A percentile compares a stretch with the other conserved stretches of the same genome.
These are phyloP conservation scores for Kuraishia borneana DNA, from an alignment of 805 yeast species.

Conservation along the genomic window DNA sequence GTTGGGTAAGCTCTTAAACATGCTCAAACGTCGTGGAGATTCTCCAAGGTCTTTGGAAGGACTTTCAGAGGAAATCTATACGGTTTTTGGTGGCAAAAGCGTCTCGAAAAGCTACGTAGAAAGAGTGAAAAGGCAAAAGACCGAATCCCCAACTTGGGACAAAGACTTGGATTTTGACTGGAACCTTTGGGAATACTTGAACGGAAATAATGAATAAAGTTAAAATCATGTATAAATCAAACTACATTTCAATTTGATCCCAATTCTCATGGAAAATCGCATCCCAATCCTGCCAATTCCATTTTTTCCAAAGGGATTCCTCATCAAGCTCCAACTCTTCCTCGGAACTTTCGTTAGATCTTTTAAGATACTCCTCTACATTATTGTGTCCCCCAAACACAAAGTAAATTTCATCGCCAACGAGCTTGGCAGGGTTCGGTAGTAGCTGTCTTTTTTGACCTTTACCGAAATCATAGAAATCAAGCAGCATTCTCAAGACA, in stretches of 20 bases:
- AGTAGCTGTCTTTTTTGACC: neutral
- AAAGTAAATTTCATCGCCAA: conserved; percentile 2
- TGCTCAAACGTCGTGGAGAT: neutral
- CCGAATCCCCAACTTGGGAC: too few relatives aligned
- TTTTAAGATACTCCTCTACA: neutral
- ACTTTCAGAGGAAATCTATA: conserved; percentile 6
- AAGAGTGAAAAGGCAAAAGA: conserved; percentile 2
- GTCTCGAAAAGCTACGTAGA: conserved; percentile 6
- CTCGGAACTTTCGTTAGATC: neutral
- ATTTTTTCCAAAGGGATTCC: neutral
- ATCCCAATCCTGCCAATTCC: neutral
- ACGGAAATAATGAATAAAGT: too few relatives aligned
- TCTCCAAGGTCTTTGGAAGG: conserved; percentile 1
- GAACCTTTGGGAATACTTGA: too few relatives aligned
- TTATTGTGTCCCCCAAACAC: conserved; percentile 2
- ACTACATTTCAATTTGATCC: too few relatives aligned
- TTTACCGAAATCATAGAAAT: neutral
- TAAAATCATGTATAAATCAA: too few relatives aligned
- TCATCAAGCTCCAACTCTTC: neutral
- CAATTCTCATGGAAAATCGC: neutral
- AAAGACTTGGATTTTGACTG: too few relatives aligned
- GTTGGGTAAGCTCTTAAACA: conserved; percentile 3
- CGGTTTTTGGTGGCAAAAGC: conserved; percentile 7
- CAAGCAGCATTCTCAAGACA: neutral
- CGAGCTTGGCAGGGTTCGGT: neutral